These are phyloP conservation scores for Nicotiana tomentosiformis DNA, from an alignment of 257 asterid species.

Conservation along the genomic window DNA sequence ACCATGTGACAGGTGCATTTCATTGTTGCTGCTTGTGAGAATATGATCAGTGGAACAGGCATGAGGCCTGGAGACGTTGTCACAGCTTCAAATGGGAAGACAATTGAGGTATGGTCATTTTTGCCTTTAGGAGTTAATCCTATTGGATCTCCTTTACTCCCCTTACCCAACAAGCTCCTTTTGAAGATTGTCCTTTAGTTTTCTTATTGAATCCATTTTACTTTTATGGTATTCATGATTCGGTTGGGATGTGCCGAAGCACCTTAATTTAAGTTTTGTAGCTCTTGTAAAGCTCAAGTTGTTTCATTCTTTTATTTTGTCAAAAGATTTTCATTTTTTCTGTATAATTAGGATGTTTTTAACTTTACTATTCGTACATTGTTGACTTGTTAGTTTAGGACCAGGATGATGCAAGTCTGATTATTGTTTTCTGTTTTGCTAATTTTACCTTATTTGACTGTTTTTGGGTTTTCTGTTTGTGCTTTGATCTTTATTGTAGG, in stretches of 20 bases:
- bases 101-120: slow-evolving; percentile 60
- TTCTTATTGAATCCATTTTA: background rate
- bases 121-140: background rate
- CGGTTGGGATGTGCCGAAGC: background rate
- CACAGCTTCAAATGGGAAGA: slow-evolving; percentile 94
- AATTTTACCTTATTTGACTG: background rate
- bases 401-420: background rate
- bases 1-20: slow-evolving; percentile 68
- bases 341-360: background rate
- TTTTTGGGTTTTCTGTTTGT: background rate
- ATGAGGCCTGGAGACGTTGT: slow-evolving; percentile 92
- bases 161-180: background rate
- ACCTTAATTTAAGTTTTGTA: background rate
- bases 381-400: background rate
- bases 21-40: slow-evolving; percentile 94
- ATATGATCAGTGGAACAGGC: slow-evolving; percentile 96
- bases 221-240: background rate
- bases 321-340: background rate
- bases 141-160: background rate
- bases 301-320: background rate
- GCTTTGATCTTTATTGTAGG: slow-evolving; percentile 33
- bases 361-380: background rate
- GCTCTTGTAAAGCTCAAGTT: background rate
- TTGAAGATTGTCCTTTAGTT: background rate
- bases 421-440: background rate